phyloP scores from a whole-genome alignment of 208 protist genomes.

The Tritrichomonas musculus region DNA sequence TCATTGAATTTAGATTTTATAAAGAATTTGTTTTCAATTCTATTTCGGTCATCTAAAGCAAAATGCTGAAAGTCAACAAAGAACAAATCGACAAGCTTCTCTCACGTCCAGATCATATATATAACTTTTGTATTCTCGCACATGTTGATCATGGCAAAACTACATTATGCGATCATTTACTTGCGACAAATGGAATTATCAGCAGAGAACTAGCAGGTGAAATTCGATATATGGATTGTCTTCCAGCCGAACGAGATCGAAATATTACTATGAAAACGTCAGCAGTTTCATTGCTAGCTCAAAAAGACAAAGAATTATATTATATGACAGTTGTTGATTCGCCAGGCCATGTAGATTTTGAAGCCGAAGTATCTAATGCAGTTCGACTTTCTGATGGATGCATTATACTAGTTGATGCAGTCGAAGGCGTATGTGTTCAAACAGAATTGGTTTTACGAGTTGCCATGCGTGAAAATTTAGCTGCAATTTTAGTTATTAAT shows the following conservation, averaged over 20 bases:
- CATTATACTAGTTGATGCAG: constrained; percentile 90
- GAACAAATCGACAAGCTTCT: constrained; percentile 21
- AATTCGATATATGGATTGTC: constrained; percentile 88
- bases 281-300: constrained; percentile 74
- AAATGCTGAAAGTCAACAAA: not conserved
- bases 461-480: constrained; percentile 75
- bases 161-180: constrained; percentile 88
- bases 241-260: constrained; percentile 83
- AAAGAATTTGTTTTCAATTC: too few species aligned
- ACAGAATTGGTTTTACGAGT: constrained; percentile 68
- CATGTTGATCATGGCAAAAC: constrained; percentile 78
- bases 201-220: constrained; percentile 83
- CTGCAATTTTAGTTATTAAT: constrained; percentile 89
- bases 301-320: constrained; percentile 49
- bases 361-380: constrained; percentile 84
- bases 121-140: constrained; percentile 48
- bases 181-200: constrained; percentile 92
- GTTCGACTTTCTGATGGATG: constrained; percentile 89
- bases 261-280: constrained; percentile 98
- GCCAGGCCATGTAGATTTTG: constrained; percentile 98
- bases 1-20: too few species aligned
- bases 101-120: not conserved
- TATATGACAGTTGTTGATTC: constrained; percentile 90
- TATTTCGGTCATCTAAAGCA: too few species aligned
- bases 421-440: constrained; percentile 87